Percentiles rank a stretch among this genome's conserved stretches.
Conservation (phyloP, 2,329 filamentous ascomycete genomes). For the Aspergillus eucalypticola region DNA sequence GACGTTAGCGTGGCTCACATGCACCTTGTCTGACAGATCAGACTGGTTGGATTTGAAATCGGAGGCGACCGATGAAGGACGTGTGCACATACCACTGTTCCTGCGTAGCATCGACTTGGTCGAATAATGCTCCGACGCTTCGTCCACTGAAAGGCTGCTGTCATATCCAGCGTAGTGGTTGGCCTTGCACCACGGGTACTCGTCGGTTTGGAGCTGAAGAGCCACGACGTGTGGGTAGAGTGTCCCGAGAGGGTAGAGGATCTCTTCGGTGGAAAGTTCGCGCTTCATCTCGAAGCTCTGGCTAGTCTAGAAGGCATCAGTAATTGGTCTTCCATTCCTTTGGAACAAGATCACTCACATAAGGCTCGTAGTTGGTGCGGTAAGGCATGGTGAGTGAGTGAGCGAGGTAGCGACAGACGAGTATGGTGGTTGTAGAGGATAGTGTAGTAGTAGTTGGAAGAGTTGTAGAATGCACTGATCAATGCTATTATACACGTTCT, state of each 20-base stretch:
- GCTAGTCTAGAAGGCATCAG: constrained; percentile 23
- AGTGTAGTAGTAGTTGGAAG: neutral
- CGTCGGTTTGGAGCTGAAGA: constrained; percentile 36
- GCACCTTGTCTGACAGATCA: constrained; percentile 14
- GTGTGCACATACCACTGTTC: constrained; percentile 27
- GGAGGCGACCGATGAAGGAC: neutral
- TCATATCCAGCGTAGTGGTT: constrained; percentile 34
- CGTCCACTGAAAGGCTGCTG: constrained; percentile 34
- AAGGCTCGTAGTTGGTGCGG: constrained; percentile 43
- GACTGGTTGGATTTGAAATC: constrained; percentile 4
- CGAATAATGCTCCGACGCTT: constrained; percentile 23
- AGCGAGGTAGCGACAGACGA: neutral
- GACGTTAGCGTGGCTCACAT: constrained; percentile 16
- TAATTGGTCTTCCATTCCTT: constrained; percentile 4
- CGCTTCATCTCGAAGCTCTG: constrained; percentile 29
- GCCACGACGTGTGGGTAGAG: constrained; percentile 43
- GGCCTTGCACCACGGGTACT: constrained; percentile 25
- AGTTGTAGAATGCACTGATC: neutral
- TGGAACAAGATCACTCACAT: constrained; percentile 29
- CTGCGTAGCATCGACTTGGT: constrained; percentile 23
- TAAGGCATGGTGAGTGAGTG: constrained; percentile 34
- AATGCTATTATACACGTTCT: constrained; percentile 4
- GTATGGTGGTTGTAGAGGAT: neutral
- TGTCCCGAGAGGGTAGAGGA: constrained; percentile 33
- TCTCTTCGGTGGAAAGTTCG: constrained; percentile 30